Evolutionary conservation across 2,329 filamentous ascomycete genomes (phyloP).

Genomic region (Thielaviopsis populi): DNA sequence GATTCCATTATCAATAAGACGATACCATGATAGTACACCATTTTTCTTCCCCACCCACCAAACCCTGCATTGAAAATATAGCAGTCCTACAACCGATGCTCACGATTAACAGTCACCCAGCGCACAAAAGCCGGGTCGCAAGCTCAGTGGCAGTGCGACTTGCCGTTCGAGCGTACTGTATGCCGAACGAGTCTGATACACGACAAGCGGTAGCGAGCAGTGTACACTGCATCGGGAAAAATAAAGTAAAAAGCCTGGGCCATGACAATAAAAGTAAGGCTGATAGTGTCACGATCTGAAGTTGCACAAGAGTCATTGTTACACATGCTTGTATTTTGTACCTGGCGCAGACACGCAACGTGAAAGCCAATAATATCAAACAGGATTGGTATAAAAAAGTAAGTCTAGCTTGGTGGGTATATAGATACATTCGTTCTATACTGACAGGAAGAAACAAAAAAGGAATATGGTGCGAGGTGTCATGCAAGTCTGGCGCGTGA

Average conservation of each 20-base stretch:
- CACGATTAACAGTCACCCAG: no score
- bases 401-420: neutral
- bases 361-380: neutral
- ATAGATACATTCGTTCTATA: neutral
- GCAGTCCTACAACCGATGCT: no score
- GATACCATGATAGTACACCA: no score
- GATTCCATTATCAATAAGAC: no score
- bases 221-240: no score
- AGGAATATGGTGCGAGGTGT: neutral
- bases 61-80: no score
- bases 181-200: no score
- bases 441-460: neutral
- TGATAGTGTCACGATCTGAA: neutral
- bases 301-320: neutral
- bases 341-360: no score
- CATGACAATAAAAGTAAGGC: neutral
- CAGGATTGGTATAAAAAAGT: neutral
- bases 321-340: neutral
- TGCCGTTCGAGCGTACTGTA: conserved; percentile 32
- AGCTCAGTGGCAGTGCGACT: neutral
- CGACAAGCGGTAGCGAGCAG: no score
- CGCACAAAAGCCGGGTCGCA: no score
- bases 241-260: neutral
- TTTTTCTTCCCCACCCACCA: no score
- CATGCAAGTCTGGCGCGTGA: neutral